phyloP scores from a whole-genome alignment of 1,284 basidiomycete species.

The Baeospora myosura region DNA sequence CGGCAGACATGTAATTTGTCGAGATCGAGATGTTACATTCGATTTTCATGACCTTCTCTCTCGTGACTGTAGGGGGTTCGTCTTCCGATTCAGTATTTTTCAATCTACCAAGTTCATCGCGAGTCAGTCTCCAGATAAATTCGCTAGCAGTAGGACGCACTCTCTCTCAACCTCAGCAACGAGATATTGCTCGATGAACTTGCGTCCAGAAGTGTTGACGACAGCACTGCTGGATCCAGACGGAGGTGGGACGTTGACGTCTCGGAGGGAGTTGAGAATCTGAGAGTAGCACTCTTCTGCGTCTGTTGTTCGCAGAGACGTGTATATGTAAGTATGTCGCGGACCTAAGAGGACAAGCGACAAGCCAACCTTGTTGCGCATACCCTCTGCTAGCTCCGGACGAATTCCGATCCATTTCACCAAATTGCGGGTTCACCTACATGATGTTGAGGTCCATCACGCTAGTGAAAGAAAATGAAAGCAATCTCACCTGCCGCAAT shows the following conservation, averaged over 20 bases:
- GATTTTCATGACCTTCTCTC: slow-evolving; percentile 80
- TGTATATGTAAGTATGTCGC: background rate
- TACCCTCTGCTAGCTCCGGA: slow-evolving; percentile 46
- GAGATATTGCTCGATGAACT: slow-evolving; percentile 83
- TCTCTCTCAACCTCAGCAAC: slow-evolving; percentile 76
- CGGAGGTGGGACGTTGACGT: slow-evolving; percentile 35
- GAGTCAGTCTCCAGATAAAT: slow-evolving; percentile 41
- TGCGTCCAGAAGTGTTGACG: slow-evolving; percentile 22
- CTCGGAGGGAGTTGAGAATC: slow-evolving; percentile 74
- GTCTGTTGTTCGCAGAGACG: too few relatives aligned
- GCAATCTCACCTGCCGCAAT: slow-evolving; percentile 21
- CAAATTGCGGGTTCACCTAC: slow-evolving; percentile 85
- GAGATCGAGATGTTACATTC: slow-evolving; percentile 85
- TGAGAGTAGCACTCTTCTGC: slow-evolving; percentile 93
- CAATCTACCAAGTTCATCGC: slow-evolving; percentile 4
- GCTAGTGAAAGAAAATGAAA: slow-evolving; percentile 35
- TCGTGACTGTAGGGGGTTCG: slow-evolving; percentile 59
- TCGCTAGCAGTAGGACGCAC: slow-evolving; percentile 45
- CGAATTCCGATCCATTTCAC: slow-evolving; percentile 54
- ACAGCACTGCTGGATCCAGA: slow-evolving; percentile 25
- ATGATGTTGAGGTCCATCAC: background rate
- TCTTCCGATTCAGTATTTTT: slow-evolving; percentile 72
- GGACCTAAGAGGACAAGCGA: background rate
- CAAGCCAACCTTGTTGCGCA: slow-evolving; percentile 83
- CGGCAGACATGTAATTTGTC: slow-evolving; percentile 88